Evolutionary conservation across 148 eudicot species (phyloP).

Genomic region (Persicaria tinctoria): DNA sequence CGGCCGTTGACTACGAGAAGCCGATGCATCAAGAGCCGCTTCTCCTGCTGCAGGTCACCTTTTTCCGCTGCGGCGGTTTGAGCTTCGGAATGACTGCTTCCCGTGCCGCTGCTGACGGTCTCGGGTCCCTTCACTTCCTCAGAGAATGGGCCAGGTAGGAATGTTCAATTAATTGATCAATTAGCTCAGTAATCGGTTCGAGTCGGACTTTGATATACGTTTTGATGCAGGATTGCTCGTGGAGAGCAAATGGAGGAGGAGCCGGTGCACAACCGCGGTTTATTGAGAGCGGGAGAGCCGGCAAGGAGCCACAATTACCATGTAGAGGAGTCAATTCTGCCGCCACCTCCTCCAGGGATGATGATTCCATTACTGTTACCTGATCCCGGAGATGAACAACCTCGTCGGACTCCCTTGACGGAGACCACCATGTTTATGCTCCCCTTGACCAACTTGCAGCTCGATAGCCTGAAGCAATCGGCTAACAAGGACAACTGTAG

Average conservation of each 20-base stretch:
- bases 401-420: neutral
- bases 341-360: neutral
- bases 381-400: neutral
- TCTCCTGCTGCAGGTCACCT: neutral
- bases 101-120: neutral
- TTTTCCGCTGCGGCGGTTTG: neutral
- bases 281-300: slow-evolving; percentile 1
- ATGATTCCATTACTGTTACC: neutral
- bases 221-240: neutral
- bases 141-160: slow-evolving; percentile 7
- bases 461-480: neutral
- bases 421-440: neutral
- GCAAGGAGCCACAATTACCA: neutral
- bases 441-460: neutral
- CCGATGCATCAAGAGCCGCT: neutral
- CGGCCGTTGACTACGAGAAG: neutral
- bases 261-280: neutral
- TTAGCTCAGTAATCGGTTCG: no score
- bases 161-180: no score
- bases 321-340: neutral
- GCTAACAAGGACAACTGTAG: neutral
- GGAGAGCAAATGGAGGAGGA: neutral
- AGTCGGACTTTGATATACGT: neutral
- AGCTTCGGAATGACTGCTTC: slow-evolving; percentile 1
- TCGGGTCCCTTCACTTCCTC: neutral